A percentile compares a stretch with the other conserved stretches of the same genome.
These are phyloP conservation scores for Fusarium luffae DNA, from an alignment of 2,329 filamentous ascomycete genomes.

Conservation along the genomic window DNA sequence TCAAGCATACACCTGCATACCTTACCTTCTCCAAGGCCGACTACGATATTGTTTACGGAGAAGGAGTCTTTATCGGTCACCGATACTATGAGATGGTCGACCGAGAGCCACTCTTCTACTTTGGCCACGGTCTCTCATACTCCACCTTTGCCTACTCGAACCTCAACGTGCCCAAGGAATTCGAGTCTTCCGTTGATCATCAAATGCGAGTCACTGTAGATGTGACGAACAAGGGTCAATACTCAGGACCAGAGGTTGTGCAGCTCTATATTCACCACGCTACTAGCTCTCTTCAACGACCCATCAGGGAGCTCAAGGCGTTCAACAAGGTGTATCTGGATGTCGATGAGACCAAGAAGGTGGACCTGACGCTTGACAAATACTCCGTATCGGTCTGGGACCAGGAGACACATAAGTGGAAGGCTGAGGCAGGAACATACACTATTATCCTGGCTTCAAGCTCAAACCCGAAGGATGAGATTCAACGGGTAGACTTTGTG, in stretches of 20 bases:
- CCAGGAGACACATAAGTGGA: constrained; percentile 30
- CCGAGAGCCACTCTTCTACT: constrained; percentile 68
- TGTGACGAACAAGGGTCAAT: constrained; percentile 20
- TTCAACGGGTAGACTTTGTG: constrained; percentile 5
- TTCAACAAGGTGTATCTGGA: constrained; percentile 17
- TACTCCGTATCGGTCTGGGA: constrained; percentile 37
- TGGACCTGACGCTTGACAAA: constrained; percentile 22
- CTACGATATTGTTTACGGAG: constrained; percentile 74
- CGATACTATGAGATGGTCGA: constrained; percentile 69
- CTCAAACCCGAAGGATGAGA: constrained; percentile 33
- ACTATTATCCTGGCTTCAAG: constrained; percentile 34
- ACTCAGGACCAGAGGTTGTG: constrained; percentile 28
- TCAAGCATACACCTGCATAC: constrained; percentile 76
- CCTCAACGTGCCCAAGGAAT: constrained; percentile 2
- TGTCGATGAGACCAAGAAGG: background rate
- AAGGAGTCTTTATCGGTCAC: constrained; percentile 80
- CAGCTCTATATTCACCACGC: constrained; percentile 33
- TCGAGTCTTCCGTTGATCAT: background rate
- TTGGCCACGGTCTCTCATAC: constrained; percentile 78
- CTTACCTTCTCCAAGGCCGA: constrained; percentile 74
- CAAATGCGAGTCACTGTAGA: constrained; percentile 28
- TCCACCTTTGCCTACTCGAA: constrained; percentile 68
- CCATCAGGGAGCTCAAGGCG: constrained; percentile 27
- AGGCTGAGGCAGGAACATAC: constrained; percentile 37
- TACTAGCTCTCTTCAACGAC: constrained; percentile 25